phyloP scores from a whole-genome alignment of 78 protist genomes.

The Protostelium mycophagum region DNA sequence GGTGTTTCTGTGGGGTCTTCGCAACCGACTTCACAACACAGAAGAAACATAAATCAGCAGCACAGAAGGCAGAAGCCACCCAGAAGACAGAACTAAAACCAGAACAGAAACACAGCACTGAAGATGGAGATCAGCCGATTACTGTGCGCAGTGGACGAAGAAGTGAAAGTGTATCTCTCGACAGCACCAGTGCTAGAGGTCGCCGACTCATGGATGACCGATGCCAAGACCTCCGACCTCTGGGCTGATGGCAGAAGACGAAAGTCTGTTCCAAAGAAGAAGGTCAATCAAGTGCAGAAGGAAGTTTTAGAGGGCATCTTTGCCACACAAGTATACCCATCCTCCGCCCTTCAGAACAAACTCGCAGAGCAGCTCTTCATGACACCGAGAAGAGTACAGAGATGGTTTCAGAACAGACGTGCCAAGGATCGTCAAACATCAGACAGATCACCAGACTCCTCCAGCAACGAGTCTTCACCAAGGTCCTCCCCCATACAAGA shows the following conservation, averaged over 20 bases:
- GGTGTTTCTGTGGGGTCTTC: too few species aligned
- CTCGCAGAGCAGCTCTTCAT: conserved; percentile 52
- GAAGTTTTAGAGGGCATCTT: background rate
- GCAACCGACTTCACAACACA: too few species aligned
- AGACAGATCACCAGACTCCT: background rate
- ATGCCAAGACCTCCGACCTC: background rate
- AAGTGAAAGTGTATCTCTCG: background rate
- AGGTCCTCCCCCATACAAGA: background rate
- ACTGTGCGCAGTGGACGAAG: background rate
- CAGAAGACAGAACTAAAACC: too few species aligned
- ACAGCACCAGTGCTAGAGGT: background rate
- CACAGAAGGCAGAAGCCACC: too few species aligned
- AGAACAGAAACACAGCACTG: background rate
- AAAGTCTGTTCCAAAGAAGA: background rate
- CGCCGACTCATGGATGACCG: background rate
- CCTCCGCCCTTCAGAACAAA: conserved; percentile 3
- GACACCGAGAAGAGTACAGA: conserved; percentile 65
- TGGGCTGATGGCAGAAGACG: background rate
- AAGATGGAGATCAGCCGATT: background rate
- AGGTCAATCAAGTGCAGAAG: background rate
- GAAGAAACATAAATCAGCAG: too few species aligned
- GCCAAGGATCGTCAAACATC: conserved; percentile 20
- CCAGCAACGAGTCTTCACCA: background rate
- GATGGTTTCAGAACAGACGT: conserved; percentile 75
- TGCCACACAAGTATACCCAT: background rate